A percentile compares a stretch with the other conserved stretches of the same genome.
These are phyloP conservation scores for Aspergillus glaucus DNA, from an alignment of 2,329 filamentous ascomycete species.

Conservation along the genomic window DNA sequence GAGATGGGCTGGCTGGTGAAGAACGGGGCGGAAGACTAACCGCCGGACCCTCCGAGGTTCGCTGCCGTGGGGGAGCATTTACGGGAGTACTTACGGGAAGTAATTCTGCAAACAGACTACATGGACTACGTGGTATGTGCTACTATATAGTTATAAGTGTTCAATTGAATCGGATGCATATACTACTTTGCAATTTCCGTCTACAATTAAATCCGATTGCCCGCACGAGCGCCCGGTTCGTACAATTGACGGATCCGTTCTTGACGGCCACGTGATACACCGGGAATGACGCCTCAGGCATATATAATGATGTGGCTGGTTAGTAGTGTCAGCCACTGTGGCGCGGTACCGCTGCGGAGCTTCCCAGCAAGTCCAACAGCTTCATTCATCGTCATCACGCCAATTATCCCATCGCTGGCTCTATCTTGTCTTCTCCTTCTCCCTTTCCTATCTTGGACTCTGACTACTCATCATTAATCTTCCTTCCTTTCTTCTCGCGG, in stretches of 20 bases:
- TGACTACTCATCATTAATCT: background rate
- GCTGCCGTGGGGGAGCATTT: conserved; percentile 3
- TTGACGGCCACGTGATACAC: conserved; percentile 4
- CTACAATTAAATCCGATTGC: no score
- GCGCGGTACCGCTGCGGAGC: conserved; percentile 9
- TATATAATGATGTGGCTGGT: background rate
- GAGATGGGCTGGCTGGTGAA: conserved; percentile 16
- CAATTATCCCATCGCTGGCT: background rate
- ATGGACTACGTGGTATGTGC: background rate
- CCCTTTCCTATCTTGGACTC: conserved; percentile 1
- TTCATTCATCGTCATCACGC: conserved; percentile 1
- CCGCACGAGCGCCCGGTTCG: background rate
- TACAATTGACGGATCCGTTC: background rate
- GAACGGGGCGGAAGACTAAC: conserved; percentile 15
- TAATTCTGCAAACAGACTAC: background rate
- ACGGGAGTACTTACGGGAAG: background rate
- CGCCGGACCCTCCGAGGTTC: conserved; percentile 27
- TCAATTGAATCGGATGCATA: no score
- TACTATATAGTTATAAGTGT: no score
- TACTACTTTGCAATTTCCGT: no score
- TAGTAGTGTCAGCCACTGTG: conserved; percentile 4
- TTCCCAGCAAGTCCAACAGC: conserved; percentile 6
- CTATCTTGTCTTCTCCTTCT: background rate
- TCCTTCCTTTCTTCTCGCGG: background rate
- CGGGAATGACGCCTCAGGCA: conserved; percentile 9